Evolutionary conservation across 2,329 filamentous ascomycete genomes (phyloP).

Genomic region (Venturia effusa): DNA sequence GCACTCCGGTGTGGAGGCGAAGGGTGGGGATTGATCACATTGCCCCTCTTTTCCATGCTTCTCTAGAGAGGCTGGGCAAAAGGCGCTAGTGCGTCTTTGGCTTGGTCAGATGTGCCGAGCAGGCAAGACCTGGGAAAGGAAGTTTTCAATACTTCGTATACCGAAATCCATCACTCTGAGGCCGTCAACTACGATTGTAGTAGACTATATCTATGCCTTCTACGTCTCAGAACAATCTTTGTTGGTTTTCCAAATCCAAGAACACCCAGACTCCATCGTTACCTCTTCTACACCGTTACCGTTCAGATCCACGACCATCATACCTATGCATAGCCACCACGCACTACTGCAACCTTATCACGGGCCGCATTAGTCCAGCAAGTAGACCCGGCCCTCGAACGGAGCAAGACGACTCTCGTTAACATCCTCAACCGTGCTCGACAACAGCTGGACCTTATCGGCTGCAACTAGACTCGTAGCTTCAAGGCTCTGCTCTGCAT

Average conservation of each 20-base stretch:
- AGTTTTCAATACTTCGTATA: too few species aligned
- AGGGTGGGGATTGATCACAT: not conserved
- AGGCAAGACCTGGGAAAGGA: too few species aligned
- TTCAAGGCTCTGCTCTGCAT: slow-evolving; percentile 12
- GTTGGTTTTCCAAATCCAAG: not conserved
- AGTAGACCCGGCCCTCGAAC: slow-evolving; percentile 5
- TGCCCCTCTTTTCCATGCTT: too few species aligned
- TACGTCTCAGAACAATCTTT: not conserved
- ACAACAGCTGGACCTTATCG: not conserved
- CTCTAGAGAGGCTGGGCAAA: too few species aligned
- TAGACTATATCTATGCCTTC: not conserved
- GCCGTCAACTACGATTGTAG: too few species aligned
- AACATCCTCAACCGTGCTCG: not conserved
- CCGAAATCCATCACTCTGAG: too few species aligned
- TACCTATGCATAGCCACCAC: not conserved
- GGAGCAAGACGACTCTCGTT: not conserved
- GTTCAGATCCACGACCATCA: not conserved
- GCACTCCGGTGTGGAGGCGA: not conserved
- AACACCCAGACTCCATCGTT: not conserved
- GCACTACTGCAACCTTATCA: not conserved
- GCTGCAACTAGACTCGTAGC: not conserved
- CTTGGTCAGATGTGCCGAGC: too few species aligned
- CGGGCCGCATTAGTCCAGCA: not conserved
- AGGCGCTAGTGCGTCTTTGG: too few species aligned
- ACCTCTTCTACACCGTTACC: not conserved